Evolutionary conservation across 176 grass and related monocot species (phyloP), one percentile per base, ranked within the genome.

Genomic region (Puccinellia tenuiflora): DNA sequence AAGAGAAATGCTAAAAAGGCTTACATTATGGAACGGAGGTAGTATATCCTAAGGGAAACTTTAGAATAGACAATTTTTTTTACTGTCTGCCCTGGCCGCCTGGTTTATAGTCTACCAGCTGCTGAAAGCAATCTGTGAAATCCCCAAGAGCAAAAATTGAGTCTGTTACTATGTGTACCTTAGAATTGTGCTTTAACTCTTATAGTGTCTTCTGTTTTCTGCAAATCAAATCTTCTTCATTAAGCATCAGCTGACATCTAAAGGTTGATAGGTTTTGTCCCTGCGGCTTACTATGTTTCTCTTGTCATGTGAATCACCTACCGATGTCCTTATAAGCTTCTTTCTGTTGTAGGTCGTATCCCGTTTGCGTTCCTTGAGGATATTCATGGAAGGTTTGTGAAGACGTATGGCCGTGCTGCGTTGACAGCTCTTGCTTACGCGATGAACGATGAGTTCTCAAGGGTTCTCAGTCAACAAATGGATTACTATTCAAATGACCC

Each of bases 381-480:
- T 76, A 89, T 99, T 53, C 96, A 99, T 76, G 92, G 96, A 50
- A 94, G 89, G 69, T 99, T 99, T 81, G 85, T 96, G 6, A 99
- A 99, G 85, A 83, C 91, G 64, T 99, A 96, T 84, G 93, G 93
- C 35, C 89, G 96, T 61, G 85, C 93, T 74, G 94, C 93, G 18
- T 86, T 96, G 61, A 94, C 91, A 1, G 86, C 91, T 13, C 93
- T 91, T 88, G 96, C 93, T n/a, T 99, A 99, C 75, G 77, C 51
- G 14, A 99, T 99, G 96, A 99, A 99, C 30, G 96, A 99, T 81
- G 96, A 99, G 60, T 99, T 99, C 79, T 99, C 96, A 30, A 94
- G 93, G 89, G 89, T 99, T 38, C 77, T 99, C 28, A 90, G 76
- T 56, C 91, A 99, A 50, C 96, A 99, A 40, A 99, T 99, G 82